Conservation (phyloP, 805 yeast genomes). For the Lipomyces spencermartinsiae region DNA sequence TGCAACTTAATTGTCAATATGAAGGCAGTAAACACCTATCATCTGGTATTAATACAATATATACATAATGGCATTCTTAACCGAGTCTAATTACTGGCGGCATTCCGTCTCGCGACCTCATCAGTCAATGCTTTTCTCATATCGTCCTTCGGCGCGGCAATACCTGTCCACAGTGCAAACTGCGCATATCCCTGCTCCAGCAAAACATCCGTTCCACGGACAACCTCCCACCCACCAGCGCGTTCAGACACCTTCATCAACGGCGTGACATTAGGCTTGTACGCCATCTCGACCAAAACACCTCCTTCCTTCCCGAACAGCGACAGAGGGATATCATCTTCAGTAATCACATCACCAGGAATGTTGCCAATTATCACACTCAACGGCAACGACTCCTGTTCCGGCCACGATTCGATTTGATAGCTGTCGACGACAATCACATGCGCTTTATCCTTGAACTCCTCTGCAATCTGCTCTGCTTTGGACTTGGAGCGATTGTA, state of each 20-base stretch:
- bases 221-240: slow-evolving; percentile 68
- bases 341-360: slow-evolving; percentile 32
- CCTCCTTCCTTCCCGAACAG: slow-evolving; percentile 24
- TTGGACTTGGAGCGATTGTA: slow-evolving; percentile 79
- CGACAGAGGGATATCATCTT: slow-evolving; percentile 13
- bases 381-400: slow-evolving; percentile 11
- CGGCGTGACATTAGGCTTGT: slow-evolving; percentile 87
- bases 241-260: slow-evolving; percentile 75
- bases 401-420: slow-evolving; percentile 23
- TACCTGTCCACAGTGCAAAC: slow-evolving; percentile 70
- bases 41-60: background rate
- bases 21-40: too few species aligned
- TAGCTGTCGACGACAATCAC: slow-evolving; percentile 27
- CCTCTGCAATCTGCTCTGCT: slow-evolving; percentile 60
- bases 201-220: slow-evolving; percentile 90
- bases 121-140: slow-evolving; percentile 28
- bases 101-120: slow-evolving; percentile 29
- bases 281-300: slow-evolving; percentile 84
- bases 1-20: too few species aligned
- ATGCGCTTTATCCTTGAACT: slow-evolving; percentile 56
- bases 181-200: slow-evolving; percentile 93
- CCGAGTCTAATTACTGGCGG: background rate
- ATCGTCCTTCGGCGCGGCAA: slow-evolving; percentile 43
- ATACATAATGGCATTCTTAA: background rate
- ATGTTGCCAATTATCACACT: slow-evolving; percentile 31